phyloP scores from a whole-genome alignment of 1,139 yeast genomes.

The Saccharomyces hybrid region DNA sequence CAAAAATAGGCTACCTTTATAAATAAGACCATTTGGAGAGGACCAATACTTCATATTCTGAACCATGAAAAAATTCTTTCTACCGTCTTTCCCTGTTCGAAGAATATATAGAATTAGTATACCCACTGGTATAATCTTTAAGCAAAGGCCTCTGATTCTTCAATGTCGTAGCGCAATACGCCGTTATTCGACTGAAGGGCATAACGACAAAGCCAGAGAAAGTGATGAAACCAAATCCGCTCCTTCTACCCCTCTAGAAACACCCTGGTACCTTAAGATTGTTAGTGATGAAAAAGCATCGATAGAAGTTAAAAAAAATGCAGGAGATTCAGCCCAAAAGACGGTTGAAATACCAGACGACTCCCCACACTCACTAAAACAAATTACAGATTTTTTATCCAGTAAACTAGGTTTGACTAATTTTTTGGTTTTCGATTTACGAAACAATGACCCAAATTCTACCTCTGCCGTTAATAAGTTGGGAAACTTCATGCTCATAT shows the following conservation, averaged over 20 bases:
- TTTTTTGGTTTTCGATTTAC: conserved; percentile 50
- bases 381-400: conserved; percentile 43
- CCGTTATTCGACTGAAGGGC: not conserved
- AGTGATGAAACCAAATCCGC: not conserved
- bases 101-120: not conserved
- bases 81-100: not conserved
- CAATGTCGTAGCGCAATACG: not conserved
- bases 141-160: not conserved
- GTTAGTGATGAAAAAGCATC: conserved; percentile 14
- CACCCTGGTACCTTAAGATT: conserved; percentile 28
- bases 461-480: conserved; percentile 37
- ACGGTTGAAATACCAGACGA: conserved; percentile 39
- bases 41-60: not conserved
- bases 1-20: no score
- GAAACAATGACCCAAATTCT: conserved; percentile 40
- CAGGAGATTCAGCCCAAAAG: conserved; percentile 7
- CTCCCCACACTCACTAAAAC: conserved; percentile 46
- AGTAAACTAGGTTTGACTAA: conserved; percentile 60
- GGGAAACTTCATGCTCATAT: conserved; percentile 49
- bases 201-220: not conserved
- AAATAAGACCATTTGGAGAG: no score
- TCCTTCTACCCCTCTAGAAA: not conserved
- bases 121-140: not conserved
- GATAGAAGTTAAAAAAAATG: not conserved
- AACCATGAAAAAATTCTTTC: not conserved